Conservation (phyloP, 225 moss, liverwort and hornwort genomes). For the Bryum argenteum region DNA sequence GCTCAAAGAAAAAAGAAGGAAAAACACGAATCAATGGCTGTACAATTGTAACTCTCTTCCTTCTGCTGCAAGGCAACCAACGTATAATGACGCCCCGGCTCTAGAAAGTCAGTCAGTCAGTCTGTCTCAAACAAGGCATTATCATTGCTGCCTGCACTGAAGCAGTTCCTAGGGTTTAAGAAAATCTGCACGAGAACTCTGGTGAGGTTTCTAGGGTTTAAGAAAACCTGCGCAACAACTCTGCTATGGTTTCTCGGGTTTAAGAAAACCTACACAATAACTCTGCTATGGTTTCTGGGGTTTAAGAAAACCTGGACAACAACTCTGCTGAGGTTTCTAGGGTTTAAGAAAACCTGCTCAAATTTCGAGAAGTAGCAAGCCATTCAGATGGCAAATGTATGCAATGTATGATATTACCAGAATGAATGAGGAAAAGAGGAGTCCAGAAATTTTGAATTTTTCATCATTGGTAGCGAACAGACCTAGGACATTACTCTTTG, state of each 20-base stretch:
- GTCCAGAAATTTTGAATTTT: too few relatives aligned
- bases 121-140: background rate
- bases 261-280: too few relatives aligned
- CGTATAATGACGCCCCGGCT: slow-evolving; percentile 34
- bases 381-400: too few relatives aligned
- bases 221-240: too few relatives aligned
- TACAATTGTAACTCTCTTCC: slow-evolving; percentile 32
- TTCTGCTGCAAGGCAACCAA: slow-evolving; percentile 28
- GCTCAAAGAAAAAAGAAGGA: background rate
- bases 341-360: background rate
- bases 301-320: background rate
- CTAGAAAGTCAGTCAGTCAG: slow-evolving; percentile 23
- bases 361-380: too few relatives aligned
- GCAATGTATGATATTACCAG: too few relatives aligned
- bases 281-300: background rate
- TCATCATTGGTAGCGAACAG: too few relatives aligned
- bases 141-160: slow-evolving; percentile 32
- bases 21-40: slow-evolving; percentile 27
- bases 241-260: background rate
- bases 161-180: too few relatives aligned
- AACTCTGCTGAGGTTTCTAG: background rate
- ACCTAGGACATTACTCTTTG: too few relatives aligned
- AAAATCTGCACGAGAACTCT: too few relatives aligned
- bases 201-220: background rate
- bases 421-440: too few relatives aligned